Evolutionary conservation across 495 filamentous ascomycete species (phyloP).

Genomic region (Hyaloscypha hepaticicola): DNA sequence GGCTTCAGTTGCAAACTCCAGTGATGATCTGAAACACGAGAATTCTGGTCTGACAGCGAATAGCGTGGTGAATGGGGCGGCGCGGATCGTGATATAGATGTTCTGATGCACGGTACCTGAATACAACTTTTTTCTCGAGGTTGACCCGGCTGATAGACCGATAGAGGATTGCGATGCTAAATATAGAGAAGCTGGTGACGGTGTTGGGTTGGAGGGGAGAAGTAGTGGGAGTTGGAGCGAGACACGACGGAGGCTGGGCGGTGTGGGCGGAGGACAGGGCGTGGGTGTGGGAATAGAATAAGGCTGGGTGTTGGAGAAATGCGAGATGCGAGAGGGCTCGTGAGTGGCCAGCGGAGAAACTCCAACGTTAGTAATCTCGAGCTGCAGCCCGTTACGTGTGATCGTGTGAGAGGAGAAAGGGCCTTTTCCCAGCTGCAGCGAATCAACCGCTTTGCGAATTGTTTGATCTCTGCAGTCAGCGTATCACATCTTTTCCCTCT

Average conservation of each 20-base stretch:
- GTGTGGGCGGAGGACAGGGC: neutral
- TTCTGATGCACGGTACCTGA: slow-evolving; percentile 17
- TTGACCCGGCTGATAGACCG: slow-evolving; percentile 25
- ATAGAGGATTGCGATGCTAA: slow-evolving; percentile 41
- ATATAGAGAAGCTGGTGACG: slow-evolving; percentile 45
- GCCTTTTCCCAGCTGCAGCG: neutral
- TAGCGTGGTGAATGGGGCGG: neutral
- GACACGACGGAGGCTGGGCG: slow-evolving; percentile 26
- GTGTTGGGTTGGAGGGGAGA: slow-evolving; percentile 27
- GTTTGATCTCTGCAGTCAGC: neutral
- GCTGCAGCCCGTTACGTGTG: neutral
- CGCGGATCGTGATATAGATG: slow-evolving; percentile 26
- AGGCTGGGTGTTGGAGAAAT: neutral
- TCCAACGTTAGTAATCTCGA: neutral
- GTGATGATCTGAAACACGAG: slow-evolving; percentile 22
- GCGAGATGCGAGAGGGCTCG: neutral
- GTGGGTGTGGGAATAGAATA: neutral
- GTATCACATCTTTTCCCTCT: neutral
- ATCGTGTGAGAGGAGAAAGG: neutral
- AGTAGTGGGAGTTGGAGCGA: slow-evolving; percentile 20
- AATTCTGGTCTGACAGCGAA: slow-evolving; percentile 20
- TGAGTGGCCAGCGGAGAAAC: neutral
- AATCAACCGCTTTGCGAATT: neutral
- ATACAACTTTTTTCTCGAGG: slow-evolving; percentile 21
- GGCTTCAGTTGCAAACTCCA: neutral